phyloP scores from a whole-genome alignment of 108 stramenopile species.

The Cylindrotheca fusiformis region DNA sequence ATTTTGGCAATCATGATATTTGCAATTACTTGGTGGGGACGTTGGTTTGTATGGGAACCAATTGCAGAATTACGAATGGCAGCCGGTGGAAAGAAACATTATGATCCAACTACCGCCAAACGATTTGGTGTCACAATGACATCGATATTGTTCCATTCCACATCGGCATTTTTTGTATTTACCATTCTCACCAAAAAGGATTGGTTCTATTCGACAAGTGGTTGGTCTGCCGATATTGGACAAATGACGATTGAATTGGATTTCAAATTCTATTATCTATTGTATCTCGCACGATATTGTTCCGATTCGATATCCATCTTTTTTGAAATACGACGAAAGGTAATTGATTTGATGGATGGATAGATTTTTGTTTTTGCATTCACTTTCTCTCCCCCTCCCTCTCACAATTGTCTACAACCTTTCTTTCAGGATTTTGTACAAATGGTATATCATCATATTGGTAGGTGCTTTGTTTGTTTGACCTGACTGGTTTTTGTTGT shows the following conservation, averaged over 20 bases:
- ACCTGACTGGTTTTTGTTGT: neutral
- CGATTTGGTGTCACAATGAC: constrained; percentile 15
- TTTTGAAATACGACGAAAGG: constrained; percentile 33
- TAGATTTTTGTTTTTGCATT: neutral
- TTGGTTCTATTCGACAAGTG: constrained; percentile 11
- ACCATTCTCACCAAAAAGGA: constrained; percentile 13
- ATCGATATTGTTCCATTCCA: constrained; percentile 1
- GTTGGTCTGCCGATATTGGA: constrained; percentile 6
- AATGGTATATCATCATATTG: neutral
- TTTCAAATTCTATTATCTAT: constrained; percentile 43
- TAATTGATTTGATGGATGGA: constrained; percentile 4
- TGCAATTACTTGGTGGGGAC: constrained; percentile 14
- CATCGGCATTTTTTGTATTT: constrained; percentile 7
- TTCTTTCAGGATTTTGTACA: no score
- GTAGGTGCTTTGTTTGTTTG: no score
- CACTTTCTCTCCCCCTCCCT: neutral
- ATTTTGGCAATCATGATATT: constrained; percentile 4
- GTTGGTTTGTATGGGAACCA: constrained; percentile 26
- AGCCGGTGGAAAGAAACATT: constrained; percentile 10
- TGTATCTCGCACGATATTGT: constrained; percentile 40
- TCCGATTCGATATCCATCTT: constrained; percentile 33
- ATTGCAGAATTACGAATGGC: constrained; percentile 20
- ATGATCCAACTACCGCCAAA: constrained; percentile 1
- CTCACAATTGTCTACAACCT: neutral
- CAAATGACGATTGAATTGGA: constrained; percentile 17